These are phyloP conservation scores for Ogataea siamensis DNA, from an alignment of 805 yeast genomes.

Conservation along the genomic window DNA sequence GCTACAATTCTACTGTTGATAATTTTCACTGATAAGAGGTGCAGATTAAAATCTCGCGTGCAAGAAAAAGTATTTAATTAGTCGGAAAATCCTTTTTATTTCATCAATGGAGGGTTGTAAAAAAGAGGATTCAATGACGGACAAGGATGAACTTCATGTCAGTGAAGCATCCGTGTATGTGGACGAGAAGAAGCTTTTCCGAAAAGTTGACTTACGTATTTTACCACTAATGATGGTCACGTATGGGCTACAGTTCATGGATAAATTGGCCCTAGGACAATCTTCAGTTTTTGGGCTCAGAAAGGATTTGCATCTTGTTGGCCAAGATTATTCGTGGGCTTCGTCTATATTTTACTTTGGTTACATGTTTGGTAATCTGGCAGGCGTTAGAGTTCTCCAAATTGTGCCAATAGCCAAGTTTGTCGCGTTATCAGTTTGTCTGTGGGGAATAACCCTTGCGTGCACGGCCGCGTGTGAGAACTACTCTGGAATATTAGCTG, in stretches of 20 bases:
- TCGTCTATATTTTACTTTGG: constrained; percentile 49
- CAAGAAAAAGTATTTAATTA: constrained; percentile 2
- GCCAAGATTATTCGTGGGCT: constrained; percentile 37
- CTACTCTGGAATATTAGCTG: constrained; percentile 44
- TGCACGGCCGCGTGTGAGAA: constrained; percentile 44
- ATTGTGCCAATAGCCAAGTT: constrained; percentile 56
- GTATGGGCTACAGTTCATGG: constrained; percentile 52
- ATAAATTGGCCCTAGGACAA: constrained; percentile 50
- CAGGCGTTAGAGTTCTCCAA: constrained; percentile 48
- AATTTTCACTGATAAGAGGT: not conserved
- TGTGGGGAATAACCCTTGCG: constrained; percentile 66
- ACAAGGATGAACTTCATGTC: constrained; percentile 15
- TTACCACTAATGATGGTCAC: constrained; percentile 49
- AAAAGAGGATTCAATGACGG: constrained; percentile 5
- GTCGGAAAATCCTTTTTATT: constrained; percentile 1
- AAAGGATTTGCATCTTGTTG: constrained; percentile 47
- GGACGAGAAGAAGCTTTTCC: constrained; percentile 21
- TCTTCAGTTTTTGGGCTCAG: constrained; percentile 58
- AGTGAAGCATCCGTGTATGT: constrained; percentile 16
- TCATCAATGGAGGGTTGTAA: not conserved
- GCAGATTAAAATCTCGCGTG: constrained; percentile 3
- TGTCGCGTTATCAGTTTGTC: constrained; percentile 44
- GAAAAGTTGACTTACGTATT: constrained; percentile 49
- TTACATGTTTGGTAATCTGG: constrained; percentile 55
- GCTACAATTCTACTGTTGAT: not conserved